Evolutionary conservation across 2,329 filamentous ascomycete genomes (phyloP), one percentile per base, ranked within the genome.

Genomic region (Exophiala oligosperma): DNA sequence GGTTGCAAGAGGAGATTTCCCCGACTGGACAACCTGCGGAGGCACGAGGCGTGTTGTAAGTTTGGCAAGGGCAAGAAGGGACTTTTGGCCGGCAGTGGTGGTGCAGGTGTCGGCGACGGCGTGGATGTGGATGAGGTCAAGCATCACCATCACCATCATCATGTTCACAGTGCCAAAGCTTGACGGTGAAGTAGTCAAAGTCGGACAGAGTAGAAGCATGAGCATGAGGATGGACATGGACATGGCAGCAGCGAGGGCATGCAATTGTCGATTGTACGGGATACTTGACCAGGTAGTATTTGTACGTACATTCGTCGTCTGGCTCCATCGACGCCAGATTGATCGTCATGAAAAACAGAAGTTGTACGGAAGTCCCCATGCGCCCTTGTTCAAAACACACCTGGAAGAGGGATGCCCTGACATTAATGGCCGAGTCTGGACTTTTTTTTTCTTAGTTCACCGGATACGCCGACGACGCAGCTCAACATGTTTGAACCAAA

Each of bases 41-140:
- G 65, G 47, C 65, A 67, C 38, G 65, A 67, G 50, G 57, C 54
- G 17, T 66, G 65, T 50, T 67, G 65, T 44, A 67, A 67, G 50
- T 64, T 64, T 52, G 65, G 65, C n/a, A 67, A 67, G 57, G 64
- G 32, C 32, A 35, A 35, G 32, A 35, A 35, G 11, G 32, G 32
- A 35, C 32, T 9, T 9, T 35, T 35, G 32, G 32, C 32, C 32
- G 11, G 11, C 32, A 11, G 4, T 35, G 32, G 32, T 35, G 32
- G 7, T 29, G 28, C 28, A 4, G 28, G 28, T 29, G 28, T 8
- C 28, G 28, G 60, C 21, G 62, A 59, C 28, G 60, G 55, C 7
- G 24, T 55, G 32, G 32, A 35, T 9, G 32, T 8, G 11, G 48
- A 23, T n/a, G 50, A 38, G 8, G 9, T n/a, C 9, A 32, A 17